These are phyloP conservation scores for Acmispon strigosus DNA, from an alignment of 306 rosid genomes.

Conservation along the genomic window DNA sequence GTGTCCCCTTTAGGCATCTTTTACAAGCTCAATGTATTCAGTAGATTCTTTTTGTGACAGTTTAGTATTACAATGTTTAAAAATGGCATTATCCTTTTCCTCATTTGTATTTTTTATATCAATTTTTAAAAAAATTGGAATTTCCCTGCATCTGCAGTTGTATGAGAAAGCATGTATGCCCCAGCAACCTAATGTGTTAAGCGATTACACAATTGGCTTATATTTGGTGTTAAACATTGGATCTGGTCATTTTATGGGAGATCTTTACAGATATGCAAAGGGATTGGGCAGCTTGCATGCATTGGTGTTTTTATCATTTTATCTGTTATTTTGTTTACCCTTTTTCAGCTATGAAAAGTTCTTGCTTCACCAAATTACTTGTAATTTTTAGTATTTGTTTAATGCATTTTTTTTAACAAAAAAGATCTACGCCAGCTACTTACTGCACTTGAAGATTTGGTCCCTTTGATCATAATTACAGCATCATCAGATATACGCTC, in stretches of 20 bases:
- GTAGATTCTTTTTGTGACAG: background rate
- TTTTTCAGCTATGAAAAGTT: background rate
- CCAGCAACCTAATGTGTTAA: background rate
- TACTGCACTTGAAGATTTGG: conserved; percentile 84
- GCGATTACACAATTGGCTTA: background rate
- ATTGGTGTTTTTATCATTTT: background rate
- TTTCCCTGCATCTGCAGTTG: background rate
- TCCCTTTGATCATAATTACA: conserved; percentile 82
- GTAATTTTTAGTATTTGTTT: background rate
- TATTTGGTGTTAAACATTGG: background rate
- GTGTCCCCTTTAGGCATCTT: background rate
- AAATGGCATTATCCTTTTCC: background rate
- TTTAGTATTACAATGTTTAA: background rate
- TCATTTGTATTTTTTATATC: background rate
- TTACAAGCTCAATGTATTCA: background rate
- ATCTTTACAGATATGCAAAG: background rate
- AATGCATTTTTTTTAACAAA: background rate
- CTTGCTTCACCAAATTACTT: background rate
- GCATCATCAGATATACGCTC: conserved; percentile 91
- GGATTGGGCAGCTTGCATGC: background rate
- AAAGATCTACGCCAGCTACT: conserved; percentile 24
- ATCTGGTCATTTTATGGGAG: background rate
- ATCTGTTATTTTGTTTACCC: background rate
- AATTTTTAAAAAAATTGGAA: background rate
- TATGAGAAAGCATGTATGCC: background rate